Evolutionary conservation across 2,329 filamentous ascomycete genomes (phyloP), one percentile per base, ranked within the genome.

Genomic region (Epichloe typhina): DNA sequence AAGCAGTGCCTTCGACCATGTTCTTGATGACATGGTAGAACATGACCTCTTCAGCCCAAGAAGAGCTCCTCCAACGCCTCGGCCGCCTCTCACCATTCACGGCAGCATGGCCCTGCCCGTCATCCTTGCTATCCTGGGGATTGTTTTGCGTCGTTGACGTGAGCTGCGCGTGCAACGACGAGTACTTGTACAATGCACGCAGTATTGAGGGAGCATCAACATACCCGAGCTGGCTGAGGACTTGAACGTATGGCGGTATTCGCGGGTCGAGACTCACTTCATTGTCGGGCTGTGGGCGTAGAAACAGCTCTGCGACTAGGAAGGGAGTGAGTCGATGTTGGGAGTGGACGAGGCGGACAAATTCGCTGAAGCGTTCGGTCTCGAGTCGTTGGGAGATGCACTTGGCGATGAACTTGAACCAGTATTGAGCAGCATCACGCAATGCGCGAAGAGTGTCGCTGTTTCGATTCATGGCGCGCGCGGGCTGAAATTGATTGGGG

Each of bases 1-100:
- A 75, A 1, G 70, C 72, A 1, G 62, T 65, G 0, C 73, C 77
- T 46, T 77, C 70, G 1, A 74, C 84, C 47, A 97, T 89, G 0
- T 84, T 86, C 67, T 94, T 95, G 2, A 88, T 88, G 47, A 98
- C 88, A 3, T 90, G 83, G 66, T 95, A 94, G 61, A 96, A 84
- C 67, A 97, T 87, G 47, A 93, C 83, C 69, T 96, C 95, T 64
- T 98, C 93, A 0, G 84, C 66, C 53, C 70, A 70, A 55, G 78
- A 81, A 1, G 79, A 82, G 62, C 66, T 76, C 48, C 64, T 69
- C 79, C 80, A 84, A 53, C 73, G 64, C 33, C 62, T 52, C 1
- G 54, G 46, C 50, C 58, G 54, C 21, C 61, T 59, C 6, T 59
- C 57, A 15, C 56, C 54, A 15, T 50, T 54, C 5, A 55, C 46